phyloP scores from a whole-genome alignment of 2,329 filamentous ascomycete genomes.

The Cladosporium velox region DNA sequence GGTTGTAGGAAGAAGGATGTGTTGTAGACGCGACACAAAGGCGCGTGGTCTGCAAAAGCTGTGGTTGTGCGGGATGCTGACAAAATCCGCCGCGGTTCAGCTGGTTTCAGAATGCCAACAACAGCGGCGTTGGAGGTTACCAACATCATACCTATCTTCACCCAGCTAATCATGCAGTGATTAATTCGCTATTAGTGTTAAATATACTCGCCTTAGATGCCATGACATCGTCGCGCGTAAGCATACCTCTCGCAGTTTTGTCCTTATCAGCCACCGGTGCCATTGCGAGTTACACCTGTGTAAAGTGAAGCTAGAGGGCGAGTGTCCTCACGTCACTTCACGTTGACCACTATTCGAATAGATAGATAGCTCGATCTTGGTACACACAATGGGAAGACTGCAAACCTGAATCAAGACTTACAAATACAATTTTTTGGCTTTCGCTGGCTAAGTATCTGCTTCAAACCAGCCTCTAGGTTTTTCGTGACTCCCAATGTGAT shows the following conservation, averaged over 20 bases:
- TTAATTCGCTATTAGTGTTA: no score
- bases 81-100: not conserved
- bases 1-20: not conserved
- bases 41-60: not conserved
- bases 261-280: no score
- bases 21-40: not conserved
- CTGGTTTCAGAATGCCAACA: conserved; percentile 3
- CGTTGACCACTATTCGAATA: not conserved
- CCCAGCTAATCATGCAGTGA: no score
- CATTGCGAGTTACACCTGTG: no score
- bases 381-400: not conserved
- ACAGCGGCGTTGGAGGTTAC: not conserved
- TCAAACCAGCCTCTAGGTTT: not conserved
- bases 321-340: not conserved
- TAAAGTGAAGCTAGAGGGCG: no score
- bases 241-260: no score
- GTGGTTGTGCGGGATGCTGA: not conserved
- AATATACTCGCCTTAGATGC: no score
- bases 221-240: no score
- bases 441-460: not conserved
- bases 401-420: not conserved
- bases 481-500: not conserved
- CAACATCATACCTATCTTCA: not conserved
- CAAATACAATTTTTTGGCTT: not conserved
- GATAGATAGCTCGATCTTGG: not conserved